Conservation (phyloP, 2,329 filamentous ascomycete genomes). For the Aspergillus phoenicis region DNA sequence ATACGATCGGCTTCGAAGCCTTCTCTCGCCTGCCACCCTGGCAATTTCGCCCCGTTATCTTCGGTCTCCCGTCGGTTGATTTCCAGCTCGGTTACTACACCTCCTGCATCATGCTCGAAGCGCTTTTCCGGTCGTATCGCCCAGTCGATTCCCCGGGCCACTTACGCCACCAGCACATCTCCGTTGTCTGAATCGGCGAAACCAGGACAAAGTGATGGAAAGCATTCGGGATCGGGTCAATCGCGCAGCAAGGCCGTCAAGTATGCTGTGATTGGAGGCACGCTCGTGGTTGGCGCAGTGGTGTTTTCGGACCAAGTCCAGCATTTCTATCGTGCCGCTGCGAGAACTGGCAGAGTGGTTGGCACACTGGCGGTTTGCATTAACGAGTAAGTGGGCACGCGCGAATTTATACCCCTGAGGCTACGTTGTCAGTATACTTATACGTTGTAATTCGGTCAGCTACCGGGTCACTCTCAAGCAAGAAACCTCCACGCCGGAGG, state of each 20-base stretch:
- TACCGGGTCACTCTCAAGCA: constrained; percentile 85
- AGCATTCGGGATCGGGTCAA: constrained; percentile 15
- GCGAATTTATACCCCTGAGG: background rate
- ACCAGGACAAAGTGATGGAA: constrained; percentile 14
- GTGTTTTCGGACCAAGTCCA: constrained; percentile 68
- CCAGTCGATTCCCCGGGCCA: constrained; percentile 5
- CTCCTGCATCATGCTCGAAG: constrained; percentile 1
- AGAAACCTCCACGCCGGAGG: constrained; percentile 61
- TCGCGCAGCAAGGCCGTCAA: constrained; percentile 32
- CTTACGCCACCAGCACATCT: constrained; percentile 25
- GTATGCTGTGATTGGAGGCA: constrained; percentile 38
- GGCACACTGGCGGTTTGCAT: constrained; percentile 77
- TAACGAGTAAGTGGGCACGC: constrained; percentile 71
- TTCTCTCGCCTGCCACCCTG: constrained; percentile 17
- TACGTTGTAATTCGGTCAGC: constrained; percentile 49
- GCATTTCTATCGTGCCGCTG: constrained; percentile 72
- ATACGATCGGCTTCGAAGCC: constrained; percentile 28
- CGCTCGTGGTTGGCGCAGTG: constrained; percentile 48
- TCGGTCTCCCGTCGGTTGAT: background rate
- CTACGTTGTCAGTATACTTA: constrained; percentile 10
- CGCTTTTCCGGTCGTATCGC: background rate
- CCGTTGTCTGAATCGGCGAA: constrained; percentile 14
- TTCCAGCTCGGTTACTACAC: background rate
- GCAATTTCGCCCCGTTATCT: background rate
- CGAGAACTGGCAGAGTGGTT: constrained; percentile 78